A percentile compares a stretch with the other conserved stretches of the same genome.
Conservation (phyloP, 177 flowering plant species). For the Tripterygium wilfordii region DNA sequence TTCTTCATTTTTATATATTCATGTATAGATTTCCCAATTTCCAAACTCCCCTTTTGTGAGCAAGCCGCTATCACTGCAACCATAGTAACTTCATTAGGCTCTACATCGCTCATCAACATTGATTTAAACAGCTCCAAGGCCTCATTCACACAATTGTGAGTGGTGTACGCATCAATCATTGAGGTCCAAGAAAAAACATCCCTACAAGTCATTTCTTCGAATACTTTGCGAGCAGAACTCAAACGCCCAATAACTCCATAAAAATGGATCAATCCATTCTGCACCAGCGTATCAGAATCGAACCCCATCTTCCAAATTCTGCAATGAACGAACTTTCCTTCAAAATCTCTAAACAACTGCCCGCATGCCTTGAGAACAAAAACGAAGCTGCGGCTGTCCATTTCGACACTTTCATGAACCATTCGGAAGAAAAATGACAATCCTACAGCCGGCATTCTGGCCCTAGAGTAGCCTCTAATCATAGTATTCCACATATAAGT, state of each 20-base stretch:
- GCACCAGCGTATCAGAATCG: slow-evolving; percentile 30
- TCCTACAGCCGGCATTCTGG: slow-evolving; percentile 17
- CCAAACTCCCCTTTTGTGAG: slow-evolving; percentile 38
- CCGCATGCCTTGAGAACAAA: slow-evolving; percentile 56
- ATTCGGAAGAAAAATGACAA: slow-evolving; percentile 35
- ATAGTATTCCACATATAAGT: slow-evolving; percentile 65
- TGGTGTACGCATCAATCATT: slow-evolving; percentile 55
- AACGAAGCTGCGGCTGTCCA: slow-evolving; percentile 55
- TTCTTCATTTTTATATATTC: slow-evolving; percentile 22
- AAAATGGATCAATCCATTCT: slow-evolving; percentile 52
- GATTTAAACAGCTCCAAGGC: slow-evolving; percentile 42
- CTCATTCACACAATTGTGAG: slow-evolving; percentile 25
- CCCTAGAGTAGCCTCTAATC: slow-evolving; percentile 43
- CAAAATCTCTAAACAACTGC: slow-evolving; percentile 13
- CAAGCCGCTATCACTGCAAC: slow-evolving; percentile 58
- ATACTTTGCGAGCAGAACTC: slow-evolving; percentile 35
- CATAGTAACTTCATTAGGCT: slow-evolving; percentile 72
- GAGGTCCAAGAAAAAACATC: slow-evolving; percentile 77
- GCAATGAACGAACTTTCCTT: slow-evolving; percentile 41
- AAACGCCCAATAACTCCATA: slow-evolving; percentile 30
- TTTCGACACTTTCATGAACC: slow-evolving; percentile 31
- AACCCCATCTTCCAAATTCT: slow-evolving; percentile 45
- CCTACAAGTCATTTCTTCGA: slow-evolving; percentile 38
- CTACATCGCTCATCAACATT: slow-evolving; percentile 33
- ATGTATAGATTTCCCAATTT: slow-evolving; percentile 35